Evolutionary conservation across 1,284 basidiomycete species (phyloP), one percentile per base, ranked within the genome.

Genomic region (Austropuccinia psidii): DNA sequence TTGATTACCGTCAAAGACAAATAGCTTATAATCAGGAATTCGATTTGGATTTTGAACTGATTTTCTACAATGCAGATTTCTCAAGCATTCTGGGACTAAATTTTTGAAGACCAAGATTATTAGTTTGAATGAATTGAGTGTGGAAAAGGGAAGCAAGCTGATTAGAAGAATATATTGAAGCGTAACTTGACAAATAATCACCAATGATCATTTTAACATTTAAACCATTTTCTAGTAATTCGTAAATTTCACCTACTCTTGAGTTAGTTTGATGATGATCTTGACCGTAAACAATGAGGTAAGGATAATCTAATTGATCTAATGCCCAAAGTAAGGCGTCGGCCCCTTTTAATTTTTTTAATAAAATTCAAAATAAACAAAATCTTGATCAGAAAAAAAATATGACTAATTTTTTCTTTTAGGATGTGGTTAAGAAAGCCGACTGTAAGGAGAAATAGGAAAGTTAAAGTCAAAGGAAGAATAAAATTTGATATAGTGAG

Each of bases 291-390:
- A 72, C 69, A 1, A 72, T 37, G 5, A 72, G 41, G 33, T 62
- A 62, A 5, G 69, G 69, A 35, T 72, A 62, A 11, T 72, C 33
- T 31, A 72, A 58, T 35, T 72, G 57, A 61, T 62, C 50, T 31
- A 72, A 47, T 21, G 69, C 69, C 57, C 58, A 72, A 15, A 72
- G n/a, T 29, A 72, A 43, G 15, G 69, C 69, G 31, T 72, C 69
- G n/a, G 69, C 69, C 69, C 69, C 69, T 72, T 15, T n/a, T n/a
- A n/a, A n/a, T n/a, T n/a, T n/a, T n/a, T n/a, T n/a, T n/a, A n/a
- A n/a, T n/a, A n/a, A n/a, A n/a, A n/a, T n/a, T n/a, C n/a, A n/a
- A n/a, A n/a, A n/a, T n/a, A n/a, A n/a, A n/a, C n/a, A n/a, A n/a
- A n/a, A n/a, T n/a, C n/a, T n/a, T n/a, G n/a, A n/a, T n/a, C n/a